A percentile compares a stretch with the other conserved stretches of the same genome.
phyloP scores from a whole-genome alignment of 1,284 basidiomycete genomes.

The Fomitopsis palustris region DNA sequence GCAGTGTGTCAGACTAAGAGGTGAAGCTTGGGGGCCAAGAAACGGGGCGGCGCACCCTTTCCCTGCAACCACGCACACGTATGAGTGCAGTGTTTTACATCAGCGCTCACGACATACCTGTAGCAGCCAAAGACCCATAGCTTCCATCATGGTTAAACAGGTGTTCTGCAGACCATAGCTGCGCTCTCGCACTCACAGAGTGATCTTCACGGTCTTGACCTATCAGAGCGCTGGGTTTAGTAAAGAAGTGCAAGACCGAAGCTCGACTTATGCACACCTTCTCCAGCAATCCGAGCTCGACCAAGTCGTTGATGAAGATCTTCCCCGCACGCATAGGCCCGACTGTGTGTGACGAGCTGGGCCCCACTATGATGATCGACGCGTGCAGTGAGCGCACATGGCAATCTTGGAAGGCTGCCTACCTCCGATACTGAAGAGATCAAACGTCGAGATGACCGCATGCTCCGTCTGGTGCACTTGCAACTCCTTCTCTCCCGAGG shows the following conservation, averaged over 20 bases:
- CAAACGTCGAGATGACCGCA: slow-evolving; percentile 91
- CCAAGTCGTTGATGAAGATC: slow-evolving; percentile 82
- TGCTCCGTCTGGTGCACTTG: slow-evolving; percentile 57
- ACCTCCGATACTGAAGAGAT: slow-evolving; percentile 93
- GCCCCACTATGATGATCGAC: slow-evolving; percentile 38
- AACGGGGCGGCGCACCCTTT: too few species aligned
- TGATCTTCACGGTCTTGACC: slow-evolving; percentile 82
- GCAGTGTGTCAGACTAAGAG: slow-evolving; percentile 6
- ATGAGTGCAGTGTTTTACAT: slow-evolving; percentile 2
- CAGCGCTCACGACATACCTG: slow-evolving; percentile 43
- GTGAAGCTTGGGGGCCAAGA: too few species aligned
- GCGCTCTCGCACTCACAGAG: slow-evolving; percentile 51
- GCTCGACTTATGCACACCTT: slow-evolving; percentile 41
- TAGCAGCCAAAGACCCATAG: slow-evolving; percentile 77
- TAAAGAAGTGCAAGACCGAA: not conserved
- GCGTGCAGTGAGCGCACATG: not conserved
- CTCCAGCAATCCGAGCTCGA: slow-evolving; percentile 66
- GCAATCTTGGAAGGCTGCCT: slow-evolving; percentile 14
- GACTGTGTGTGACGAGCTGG: slow-evolving; percentile 70
- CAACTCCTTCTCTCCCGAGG: slow-evolving; percentile 18
- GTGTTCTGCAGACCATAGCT: not conserved
- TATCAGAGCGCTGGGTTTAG: slow-evolving; percentile 25
- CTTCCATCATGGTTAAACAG: slow-evolving; percentile 29
- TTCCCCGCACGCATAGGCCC: slow-evolving; percentile 92
- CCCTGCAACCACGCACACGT: slow-evolving; percentile 41